Evolutionary conservation across 495 filamentous ascomycete species (phyloP), one percentile per base, ranked within the genome.

Genomic region (Cairneyella variabilis): DNA sequence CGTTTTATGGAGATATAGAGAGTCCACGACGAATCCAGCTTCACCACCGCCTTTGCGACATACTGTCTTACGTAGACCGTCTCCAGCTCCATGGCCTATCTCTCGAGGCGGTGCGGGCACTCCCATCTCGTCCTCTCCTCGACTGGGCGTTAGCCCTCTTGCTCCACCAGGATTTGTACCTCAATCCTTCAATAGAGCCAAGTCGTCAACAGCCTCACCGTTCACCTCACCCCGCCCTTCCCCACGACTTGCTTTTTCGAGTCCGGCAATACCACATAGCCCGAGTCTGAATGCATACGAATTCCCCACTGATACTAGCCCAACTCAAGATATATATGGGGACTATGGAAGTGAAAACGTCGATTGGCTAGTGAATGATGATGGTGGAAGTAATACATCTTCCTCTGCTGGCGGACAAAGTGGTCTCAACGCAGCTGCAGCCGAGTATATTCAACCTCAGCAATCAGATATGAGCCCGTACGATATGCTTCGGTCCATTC

Each of bases 221-320:
- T 99, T 99, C 64, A 88, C 86, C 47, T 97, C 93, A 8, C 95
- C 95, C 25, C 84, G 91, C 39, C 90, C 95, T 12, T 97, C 95
- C 9, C 95, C 95, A 27, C 82, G 95, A 50, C 84, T 97, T 34
- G 89, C 90, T 23, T 87, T 96, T 62, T 88, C 91, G 1, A 89
- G 84, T 38, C 95, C 95, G 11, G 77, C 76, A n/a, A 95, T 99
- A 53, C 93, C 95, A 3, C 91, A 97, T 64, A 97, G 91, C 47
- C 95, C 95, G 25, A 96, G 79, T 62, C 64, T 97, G 45, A 95
- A 91, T 65, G 90, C 93, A 14, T 97, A 97, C 69, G 89, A 95
- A 65, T 95, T 96, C 65, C 83, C 70, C 71, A 88, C 61, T 67
- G 79, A 81, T 54, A 76, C 88, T 30, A 86, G 80, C 22, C 86